Conservation (phyloP, 2,329 filamentous ascomycete genomes). For the Scytalidium sp. region DNA sequence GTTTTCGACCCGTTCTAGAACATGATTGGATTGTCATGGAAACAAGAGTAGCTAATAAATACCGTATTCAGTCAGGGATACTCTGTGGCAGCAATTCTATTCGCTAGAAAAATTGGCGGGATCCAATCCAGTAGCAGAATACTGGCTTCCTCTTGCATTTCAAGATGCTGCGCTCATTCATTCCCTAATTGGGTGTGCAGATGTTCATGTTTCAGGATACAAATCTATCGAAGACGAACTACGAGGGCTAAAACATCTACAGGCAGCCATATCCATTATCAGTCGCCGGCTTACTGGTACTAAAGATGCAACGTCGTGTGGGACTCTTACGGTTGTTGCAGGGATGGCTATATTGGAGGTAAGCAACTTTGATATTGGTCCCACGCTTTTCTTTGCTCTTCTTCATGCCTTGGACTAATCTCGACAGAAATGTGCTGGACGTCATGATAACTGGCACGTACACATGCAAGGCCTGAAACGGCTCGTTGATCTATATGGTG, state of each 20-base stretch:
- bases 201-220: no score
- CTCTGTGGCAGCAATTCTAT: constrained; percentile 1
- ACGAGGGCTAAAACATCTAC: constrained; percentile 1
- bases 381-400: no score
- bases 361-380: no score
- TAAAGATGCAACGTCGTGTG: not conserved
- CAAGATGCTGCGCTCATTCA: not conserved
- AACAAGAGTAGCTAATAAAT: no score
- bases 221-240: no score
- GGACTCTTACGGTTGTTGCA: constrained; percentile 1
- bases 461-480: constrained; percentile 3
- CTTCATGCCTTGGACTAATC: not conserved
- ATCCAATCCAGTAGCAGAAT: constrained; percentile 1
- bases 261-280: constrained; percentile 3
- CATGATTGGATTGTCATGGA: no score
- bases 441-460: constrained; percentile 2
- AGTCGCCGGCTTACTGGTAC: not conserved
- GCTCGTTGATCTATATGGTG: constrained; percentile 1
- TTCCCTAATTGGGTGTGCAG: no score
- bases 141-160: constrained; percentile 4
- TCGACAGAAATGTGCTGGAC: constrained; percentile 1
- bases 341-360: constrained; percentile 2
- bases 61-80: not conserved
- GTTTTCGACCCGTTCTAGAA: not conserved
- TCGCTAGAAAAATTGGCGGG: constrained; percentile 2